These are phyloP conservation scores for Cryptosporidium felis DNA, from an alignment of 169 alveolate genomes.

Conservation along the genomic window DNA sequence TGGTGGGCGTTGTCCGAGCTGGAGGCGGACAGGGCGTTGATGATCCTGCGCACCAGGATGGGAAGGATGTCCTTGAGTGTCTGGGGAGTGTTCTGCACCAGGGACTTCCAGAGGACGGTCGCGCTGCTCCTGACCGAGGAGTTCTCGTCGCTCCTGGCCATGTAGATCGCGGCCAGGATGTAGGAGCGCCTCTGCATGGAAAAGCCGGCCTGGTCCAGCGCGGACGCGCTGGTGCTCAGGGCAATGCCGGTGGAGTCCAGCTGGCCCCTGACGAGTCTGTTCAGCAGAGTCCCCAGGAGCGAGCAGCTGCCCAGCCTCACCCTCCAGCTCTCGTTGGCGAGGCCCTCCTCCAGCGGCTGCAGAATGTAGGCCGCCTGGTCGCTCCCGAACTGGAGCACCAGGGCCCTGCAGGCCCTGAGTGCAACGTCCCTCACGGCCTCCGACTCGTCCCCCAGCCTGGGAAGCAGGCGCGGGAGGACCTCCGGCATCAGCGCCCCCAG, in stretches of 20 bases:
- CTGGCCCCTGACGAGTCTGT: constrained; percentile 73
- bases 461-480: constrained; percentile 71
- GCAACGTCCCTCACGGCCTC: constrained; percentile 79
- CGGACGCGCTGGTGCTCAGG: constrained; percentile 22
- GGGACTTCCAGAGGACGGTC: constrained; percentile 75
- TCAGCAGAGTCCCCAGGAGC: constrained; percentile 78
- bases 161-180: constrained; percentile 78
- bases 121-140: constrained; percentile 77
- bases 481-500: constrained; percentile 73
- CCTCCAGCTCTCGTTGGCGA: constrained; percentile 74
- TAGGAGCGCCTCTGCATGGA: constrained; percentile 77
- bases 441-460: constrained; percentile 75
- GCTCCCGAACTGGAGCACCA: constrained; percentile 77
- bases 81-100: constrained; percentile 81
- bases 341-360: constrained; percentile 77
- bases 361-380: constrained; percentile 78
- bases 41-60: constrained; percentile 73
- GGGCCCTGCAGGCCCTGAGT: constrained; percentile 74
- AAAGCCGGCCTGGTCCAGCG: constrained; percentile 73
- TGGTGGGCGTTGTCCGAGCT: background rate
- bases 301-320: constrained; percentile 76
- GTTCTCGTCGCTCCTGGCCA: constrained; percentile 75
- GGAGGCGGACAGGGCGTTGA: constrained; percentile 65
- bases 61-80: constrained; percentile 76
- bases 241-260: constrained; percentile 71